These are phyloP conservation scores for Phaeotremella fagi DNA, from an alignment of 768 basidiomycete genomes.

Conservation along the genomic window DNA sequence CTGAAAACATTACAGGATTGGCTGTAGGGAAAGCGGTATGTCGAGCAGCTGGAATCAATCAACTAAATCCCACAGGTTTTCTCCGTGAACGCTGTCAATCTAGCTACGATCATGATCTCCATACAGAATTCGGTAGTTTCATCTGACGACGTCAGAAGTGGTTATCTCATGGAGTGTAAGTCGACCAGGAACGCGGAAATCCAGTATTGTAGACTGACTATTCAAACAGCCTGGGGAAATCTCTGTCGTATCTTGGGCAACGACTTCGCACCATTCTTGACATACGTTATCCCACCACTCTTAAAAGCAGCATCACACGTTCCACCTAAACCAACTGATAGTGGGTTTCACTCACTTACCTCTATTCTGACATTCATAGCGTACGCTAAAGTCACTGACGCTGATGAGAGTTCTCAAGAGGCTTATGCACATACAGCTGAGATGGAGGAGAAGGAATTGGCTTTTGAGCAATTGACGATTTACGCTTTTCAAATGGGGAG, in stretches of 20 bases:
- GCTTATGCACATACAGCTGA: slow-evolving; percentile 55
- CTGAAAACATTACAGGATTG: slow-evolving; percentile 56
- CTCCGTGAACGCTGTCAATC: slow-evolving; percentile 64
- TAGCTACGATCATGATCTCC: slow-evolving; percentile 67
- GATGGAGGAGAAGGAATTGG: slow-evolving; percentile 29
- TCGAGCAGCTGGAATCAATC: background rate
- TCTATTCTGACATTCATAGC: background rate
- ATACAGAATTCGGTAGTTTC: slow-evolving; percentile 73
- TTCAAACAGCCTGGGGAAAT: slow-evolving; percentile 69
- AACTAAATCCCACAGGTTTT: slow-evolving; percentile 57
- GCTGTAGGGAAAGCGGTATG: slow-evolving; percentile 65
- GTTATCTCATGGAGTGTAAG: slow-evolving; percentile 58
- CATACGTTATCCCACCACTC: slow-evolving; percentile 74
- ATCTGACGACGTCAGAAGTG: slow-evolving; percentile 64
- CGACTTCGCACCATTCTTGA: slow-evolving; percentile 82
- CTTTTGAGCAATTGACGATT: slow-evolving; percentile 26
- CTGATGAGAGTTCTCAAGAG: slow-evolving; percentile 61
- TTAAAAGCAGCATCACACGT: slow-evolving; percentile 60
- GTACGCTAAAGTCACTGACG: slow-evolving; percentile 11
- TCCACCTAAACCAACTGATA: background rate
- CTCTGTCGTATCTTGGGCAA: slow-evolving; percentile 77
- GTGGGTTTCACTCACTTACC: background rate
- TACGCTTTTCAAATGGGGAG: slow-evolving; percentile 22
- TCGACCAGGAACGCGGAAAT: background rate
- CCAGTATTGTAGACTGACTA: background rate